Conservation (phyloP, 345 rosid genomes). For the Eucalyptus regnans region DNA sequence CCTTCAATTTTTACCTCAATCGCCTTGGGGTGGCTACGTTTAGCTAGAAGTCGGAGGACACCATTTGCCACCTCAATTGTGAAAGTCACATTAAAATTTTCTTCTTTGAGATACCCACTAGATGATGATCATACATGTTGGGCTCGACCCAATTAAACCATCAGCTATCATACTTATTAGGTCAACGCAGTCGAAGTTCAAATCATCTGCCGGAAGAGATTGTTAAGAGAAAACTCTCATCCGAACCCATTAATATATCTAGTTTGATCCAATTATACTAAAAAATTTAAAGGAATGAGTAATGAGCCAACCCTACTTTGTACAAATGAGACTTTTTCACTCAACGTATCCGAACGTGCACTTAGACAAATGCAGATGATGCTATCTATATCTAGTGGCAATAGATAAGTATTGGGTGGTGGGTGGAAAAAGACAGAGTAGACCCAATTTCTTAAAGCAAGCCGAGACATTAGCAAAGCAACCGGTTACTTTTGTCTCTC, state of each 20-base stretch:
- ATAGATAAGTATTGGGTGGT: not conserved
- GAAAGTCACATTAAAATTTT: not conserved
- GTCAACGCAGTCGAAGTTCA: fast-evolving
- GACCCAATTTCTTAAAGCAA: not conserved
- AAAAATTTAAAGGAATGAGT: not conserved
- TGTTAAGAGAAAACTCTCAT: not conserved
- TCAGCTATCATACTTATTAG: not conserved
- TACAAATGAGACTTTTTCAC: not conserved
- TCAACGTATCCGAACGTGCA: not conserved
- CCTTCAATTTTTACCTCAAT: not conserved
- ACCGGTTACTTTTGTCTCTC: not conserved
- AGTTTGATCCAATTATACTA: fast-evolving
- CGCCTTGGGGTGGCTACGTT: not conserved
- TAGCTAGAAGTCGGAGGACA: not conserved
- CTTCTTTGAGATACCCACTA: not conserved
- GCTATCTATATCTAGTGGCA: not conserved
- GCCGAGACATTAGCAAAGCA: not conserved
- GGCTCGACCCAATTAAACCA: not conserved
- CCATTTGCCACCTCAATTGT: not conserved
- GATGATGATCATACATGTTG: not conserved
- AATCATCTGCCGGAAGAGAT: not conserved
- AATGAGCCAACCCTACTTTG: not conserved
- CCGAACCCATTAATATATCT: fast-evolving
- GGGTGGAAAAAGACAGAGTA: not conserved
- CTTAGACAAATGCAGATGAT: not conserved